phyloP scores from a whole-genome alignment of 228 moss, liverwort and hornwort species.

The Sphagnum fallax region DNA sequence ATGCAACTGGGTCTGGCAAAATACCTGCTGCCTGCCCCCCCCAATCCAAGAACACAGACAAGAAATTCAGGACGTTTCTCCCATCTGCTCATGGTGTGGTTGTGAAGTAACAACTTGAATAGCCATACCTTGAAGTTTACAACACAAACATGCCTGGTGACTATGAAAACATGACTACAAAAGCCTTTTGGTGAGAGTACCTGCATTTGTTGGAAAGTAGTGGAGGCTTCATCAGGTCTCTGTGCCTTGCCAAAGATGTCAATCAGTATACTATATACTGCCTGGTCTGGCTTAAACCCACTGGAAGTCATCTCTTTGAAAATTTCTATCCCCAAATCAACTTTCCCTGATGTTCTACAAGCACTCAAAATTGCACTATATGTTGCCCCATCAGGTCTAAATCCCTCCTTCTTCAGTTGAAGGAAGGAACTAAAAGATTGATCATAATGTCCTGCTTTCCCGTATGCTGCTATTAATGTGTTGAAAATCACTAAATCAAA shows the following conservation, averaged over 20 bases:
- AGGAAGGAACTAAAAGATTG: slow-evolving; percentile 30
- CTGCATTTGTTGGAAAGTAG: slow-evolving; percentile 47
- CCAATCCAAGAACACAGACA: no score
- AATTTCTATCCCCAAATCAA: slow-evolving; percentile 27
- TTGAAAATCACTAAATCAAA: slow-evolving; percentile 35
- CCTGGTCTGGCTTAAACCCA: slow-evolving; percentile 35
- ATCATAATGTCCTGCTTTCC: slow-evolving; percentile 37
- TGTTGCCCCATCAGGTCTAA: slow-evolving; percentile 33
- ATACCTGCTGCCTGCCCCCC: slow-evolving; percentile 33
- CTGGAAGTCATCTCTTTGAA: slow-evolving; percentile 45
- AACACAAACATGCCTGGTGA: no score
- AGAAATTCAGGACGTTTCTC: no score
- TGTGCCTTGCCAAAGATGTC: slow-evolving; percentile 65
- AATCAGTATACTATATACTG: slow-evolving; percentile 53
- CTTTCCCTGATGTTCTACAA: slow-evolving; percentile 46
- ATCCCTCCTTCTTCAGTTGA: slow-evolving; percentile 29
- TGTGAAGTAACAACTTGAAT: no score
- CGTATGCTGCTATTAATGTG: slow-evolving; percentile 34
- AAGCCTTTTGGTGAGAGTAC: slow-evolving; percentile 6
- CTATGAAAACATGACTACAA: no score
- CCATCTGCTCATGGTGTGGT: no score
- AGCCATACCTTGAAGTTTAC: no score
- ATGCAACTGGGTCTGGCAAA: slow-evolving; percentile 47
- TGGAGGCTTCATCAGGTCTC: slow-evolving; percentile 43
- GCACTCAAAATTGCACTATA: slow-evolving; percentile 48